phyloP scores from a whole-genome alignment of 225 moss, liverwort and hornwort genomes.

The Pleurozium schreberi region DNA sequence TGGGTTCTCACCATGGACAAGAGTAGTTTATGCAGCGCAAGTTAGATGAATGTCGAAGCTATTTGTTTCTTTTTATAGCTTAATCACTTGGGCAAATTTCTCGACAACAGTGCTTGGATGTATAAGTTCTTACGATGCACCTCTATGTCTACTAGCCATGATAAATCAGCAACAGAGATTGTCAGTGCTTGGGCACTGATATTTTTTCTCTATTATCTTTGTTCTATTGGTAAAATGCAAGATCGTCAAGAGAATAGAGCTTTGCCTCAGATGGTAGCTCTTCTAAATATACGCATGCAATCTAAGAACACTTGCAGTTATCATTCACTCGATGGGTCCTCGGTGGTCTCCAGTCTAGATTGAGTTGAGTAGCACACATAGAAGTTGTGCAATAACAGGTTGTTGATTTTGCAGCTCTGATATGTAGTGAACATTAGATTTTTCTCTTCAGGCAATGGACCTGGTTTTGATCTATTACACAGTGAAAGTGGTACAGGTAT shows the following conservation, averaged over 20 bases:
- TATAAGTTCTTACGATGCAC: neutral
- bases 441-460: neutral
- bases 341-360: neutral
- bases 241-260: conserved; percentile 56
- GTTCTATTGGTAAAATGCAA: conserved; percentile 30
- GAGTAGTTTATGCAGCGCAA: conserved; percentile 52
- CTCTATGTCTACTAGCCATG: neutral
- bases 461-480: neutral
- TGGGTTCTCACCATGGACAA: neutral
- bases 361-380: neutral
- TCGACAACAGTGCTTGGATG: neutral
- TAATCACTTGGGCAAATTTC: neutral
- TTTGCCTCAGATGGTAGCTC: conserved; percentile 53
- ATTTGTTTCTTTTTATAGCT: neutral
- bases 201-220: neutral
- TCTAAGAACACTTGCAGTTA: conserved; percentile 29
- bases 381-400: neutral
- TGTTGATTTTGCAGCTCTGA: neutral
- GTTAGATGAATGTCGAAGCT: conserved; percentile 52
- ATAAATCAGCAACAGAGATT: neutral
- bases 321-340: neutral
- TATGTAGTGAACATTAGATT: neutral
- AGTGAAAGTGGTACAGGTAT: neutral
- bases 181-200: neutral
- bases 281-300: conserved; percentile 66